Conservation (phyloP, 352 stramenopile species). For the Blastocystis sp. region DNA sequence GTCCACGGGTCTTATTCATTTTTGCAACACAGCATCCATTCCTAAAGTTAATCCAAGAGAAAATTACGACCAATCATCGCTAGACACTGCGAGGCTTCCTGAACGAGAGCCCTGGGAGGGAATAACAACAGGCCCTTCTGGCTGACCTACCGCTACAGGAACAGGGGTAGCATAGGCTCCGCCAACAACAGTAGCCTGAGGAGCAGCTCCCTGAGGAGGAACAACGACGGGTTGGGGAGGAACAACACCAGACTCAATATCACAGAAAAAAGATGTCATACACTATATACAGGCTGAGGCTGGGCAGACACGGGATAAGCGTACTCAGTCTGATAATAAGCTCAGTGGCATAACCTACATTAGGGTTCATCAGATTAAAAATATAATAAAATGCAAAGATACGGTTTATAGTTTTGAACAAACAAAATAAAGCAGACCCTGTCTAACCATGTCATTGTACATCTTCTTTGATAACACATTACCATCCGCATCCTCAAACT, state of each 20-base stretch:
- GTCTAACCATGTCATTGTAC: conserved; percentile 92
- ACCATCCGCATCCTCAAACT: conserved; percentile 97
- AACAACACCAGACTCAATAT: no score
- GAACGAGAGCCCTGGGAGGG: neutral
- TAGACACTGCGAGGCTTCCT: neutral
- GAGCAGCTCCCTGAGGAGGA: no score
- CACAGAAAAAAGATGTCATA: no score
- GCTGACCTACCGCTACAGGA: no score
- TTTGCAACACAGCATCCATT: neutral
- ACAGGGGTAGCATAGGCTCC: no score
- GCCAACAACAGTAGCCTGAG: no score
- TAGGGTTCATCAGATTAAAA: neutral
- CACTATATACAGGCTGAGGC: no score
- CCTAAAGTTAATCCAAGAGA: neutral
- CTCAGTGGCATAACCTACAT: neutral
- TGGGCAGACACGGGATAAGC: no score
- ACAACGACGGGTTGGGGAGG: no score
- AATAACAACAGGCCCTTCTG: neutral
- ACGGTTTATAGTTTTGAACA: neutral
- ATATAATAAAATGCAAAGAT: neutral
- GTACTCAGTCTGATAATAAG: neutral
- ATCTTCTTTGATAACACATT: conserved; percentile 94
- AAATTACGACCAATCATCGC: neutral
- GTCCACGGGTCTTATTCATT: neutral
- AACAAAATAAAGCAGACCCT: conserved; percentile 80